A percentile compares a stretch with the other conserved stretches of the same genome.
Conservation (phyloP, 192 early-diverging fungal genomes). For the Coemansia sp. region DNA sequence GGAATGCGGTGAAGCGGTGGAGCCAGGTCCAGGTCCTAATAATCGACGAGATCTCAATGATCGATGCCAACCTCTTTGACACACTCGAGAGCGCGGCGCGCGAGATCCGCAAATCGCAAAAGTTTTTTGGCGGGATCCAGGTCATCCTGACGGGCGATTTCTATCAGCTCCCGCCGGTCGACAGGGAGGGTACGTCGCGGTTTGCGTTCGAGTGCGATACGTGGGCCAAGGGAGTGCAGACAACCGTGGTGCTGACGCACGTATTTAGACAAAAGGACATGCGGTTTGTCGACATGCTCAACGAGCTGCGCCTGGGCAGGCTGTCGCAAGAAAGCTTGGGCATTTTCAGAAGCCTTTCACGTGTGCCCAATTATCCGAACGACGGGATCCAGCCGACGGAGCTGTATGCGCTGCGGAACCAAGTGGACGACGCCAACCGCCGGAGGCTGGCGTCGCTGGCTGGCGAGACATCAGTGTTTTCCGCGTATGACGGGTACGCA, state of each 20-base stretch:
- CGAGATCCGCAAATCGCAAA: constrained; percentile 33
- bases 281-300: constrained; percentile 79
- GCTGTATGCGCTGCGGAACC: constrained; percentile 72
- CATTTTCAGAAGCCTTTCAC: constrained; percentile 57
- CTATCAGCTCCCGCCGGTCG: constrained; percentile 80
- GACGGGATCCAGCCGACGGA: constrained; percentile 70
- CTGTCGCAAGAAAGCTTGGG: constrained; percentile 60
- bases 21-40: constrained; percentile 63
- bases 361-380: constrained; percentile 57
- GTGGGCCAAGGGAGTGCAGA: constrained; percentile 59
- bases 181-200: constrained; percentile 42
- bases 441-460: constrained; percentile 58
- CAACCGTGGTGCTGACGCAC: constrained; percentile 69
- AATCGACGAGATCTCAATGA: constrained; percentile 82
- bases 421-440: constrained; percentile 77
- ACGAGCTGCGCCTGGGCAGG: constrained; percentile 79
- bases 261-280: constrained; percentile 88
- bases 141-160: constrained; percentile 79
- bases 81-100: constrained; percentile 71
- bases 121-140: constrained; percentile 80
- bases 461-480: constrained; percentile 56
- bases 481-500: constrained; percentile 47
- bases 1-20: constrained; percentile 62
- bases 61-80: constrained; percentile 73
- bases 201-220: constrained; percentile 69